Conservation (phyloP, 345 rosid species). For the Populus ilicifolia region DNA sequence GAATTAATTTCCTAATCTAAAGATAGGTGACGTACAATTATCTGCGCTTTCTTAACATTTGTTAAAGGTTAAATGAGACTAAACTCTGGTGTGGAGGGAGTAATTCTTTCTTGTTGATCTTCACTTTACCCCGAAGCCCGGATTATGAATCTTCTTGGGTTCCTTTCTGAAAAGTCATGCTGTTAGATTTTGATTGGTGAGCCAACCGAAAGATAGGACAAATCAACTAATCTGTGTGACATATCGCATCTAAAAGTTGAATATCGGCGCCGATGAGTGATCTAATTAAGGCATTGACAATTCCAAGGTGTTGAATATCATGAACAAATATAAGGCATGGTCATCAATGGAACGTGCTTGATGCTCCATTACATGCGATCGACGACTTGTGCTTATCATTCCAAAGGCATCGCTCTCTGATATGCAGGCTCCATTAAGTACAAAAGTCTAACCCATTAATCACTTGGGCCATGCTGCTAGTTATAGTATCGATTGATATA, state of each 20-base stretch:
- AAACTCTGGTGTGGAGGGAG: no score
- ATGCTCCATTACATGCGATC: not conserved
- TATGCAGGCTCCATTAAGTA: not conserved
- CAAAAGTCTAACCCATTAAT: not conserved
- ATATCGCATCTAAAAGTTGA: not conserved
- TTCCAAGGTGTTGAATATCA: not conserved
- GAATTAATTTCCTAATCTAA: no score
- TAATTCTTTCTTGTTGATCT: no score
- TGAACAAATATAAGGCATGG: not conserved
- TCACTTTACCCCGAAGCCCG: no score
- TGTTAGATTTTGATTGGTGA: no score
- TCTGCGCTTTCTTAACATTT: no score
- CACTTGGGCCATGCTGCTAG: not conserved
- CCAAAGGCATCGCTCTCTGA: not conserved
- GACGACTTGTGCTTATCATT: not conserved
- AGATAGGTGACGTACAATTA: no score
- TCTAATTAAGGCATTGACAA: not conserved
- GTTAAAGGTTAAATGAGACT: no score
- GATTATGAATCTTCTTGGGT: no score
- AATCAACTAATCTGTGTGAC: not conserved
- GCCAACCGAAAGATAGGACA: not conserved
- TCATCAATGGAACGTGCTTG: not conserved
- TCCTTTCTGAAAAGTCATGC: no score
- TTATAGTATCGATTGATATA: not conserved
- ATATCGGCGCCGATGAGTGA: not conserved